These are phyloP conservation scores for Jackrogersella multiformis DNA, from an alignment of 495 filamentous ascomycete species.

Conservation along the genomic window DNA sequence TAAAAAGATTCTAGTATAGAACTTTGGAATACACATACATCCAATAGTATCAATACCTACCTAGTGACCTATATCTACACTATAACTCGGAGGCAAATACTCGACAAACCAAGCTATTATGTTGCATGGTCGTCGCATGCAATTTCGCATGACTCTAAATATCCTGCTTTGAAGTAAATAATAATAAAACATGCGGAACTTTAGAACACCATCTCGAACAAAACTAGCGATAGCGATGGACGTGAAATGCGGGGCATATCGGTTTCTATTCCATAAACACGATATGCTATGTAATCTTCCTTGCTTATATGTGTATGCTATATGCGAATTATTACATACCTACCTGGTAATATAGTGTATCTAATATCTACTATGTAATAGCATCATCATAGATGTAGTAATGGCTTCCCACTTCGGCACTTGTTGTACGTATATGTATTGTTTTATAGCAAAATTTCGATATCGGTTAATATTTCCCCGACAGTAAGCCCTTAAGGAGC, in stretches of 20 bases:
- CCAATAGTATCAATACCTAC: background rate
- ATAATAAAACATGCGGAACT: background rate
- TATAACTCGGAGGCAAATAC: background rate
- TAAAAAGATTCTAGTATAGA: background rate
- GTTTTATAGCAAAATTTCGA: constrained; percentile 1
- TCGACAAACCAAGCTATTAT: background rate
- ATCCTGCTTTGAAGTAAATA: too few relatives aligned
- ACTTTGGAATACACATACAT: background rate
- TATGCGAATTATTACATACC: too few relatives aligned
- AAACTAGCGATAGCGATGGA: constrained; percentile 6
- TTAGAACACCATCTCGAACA: constrained; percentile 8
- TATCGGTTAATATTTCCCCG: constrained; percentile 8
- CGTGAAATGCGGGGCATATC: constrained; percentile 34
- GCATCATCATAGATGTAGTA: background rate
- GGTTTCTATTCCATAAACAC: constrained; percentile 21
- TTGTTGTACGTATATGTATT: background rate
- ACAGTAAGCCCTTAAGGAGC: background rate
- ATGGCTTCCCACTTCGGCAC: background rate
- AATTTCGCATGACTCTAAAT: background rate
- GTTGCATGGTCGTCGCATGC: background rate
- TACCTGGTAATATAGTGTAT: too few relatives aligned
- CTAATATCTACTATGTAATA: too few relatives aligned
- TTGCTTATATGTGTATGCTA: constrained; percentile 21
- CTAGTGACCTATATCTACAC: background rate
- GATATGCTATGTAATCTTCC: constrained; percentile 38